Base-by-base conservation (phyloP, 257 asterid genomes). In the Penstemon eatonii region DNA sequence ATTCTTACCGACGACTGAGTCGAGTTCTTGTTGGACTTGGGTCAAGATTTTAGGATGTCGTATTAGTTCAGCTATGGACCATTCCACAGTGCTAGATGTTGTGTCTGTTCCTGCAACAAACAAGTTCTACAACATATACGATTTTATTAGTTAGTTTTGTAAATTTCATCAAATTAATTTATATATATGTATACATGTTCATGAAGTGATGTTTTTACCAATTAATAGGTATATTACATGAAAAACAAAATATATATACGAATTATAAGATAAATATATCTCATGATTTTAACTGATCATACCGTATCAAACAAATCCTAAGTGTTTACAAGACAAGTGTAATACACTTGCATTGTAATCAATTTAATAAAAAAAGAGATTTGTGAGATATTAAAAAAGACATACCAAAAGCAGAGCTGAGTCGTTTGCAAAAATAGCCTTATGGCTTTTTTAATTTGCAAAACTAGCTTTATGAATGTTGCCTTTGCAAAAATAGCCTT, bases 81-180 rank as follows among this genome's bases (percentile, higher is more conserved):
- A 93, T 73, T 93, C 98, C 13, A 93, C 96, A 0, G 98, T 90
- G 73, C 93, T 90, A 0, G 98, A 85, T 0, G 97, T 88, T 0
- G 98, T 90, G 69, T 92, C 97, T 0, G 97, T 90, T 7, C 96
- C 97, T 0, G 95, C 97, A 2, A 81, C 18, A 76, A 92, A 92
- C 59, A 92, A 72, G 52, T 92, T 74, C 97, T 92, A 64, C 68
- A 79, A 66, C 33, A 25, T 25, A 25, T 7, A 1, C 7, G 3
- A 44, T 66, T 18, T 44, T 18, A 41, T 9, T 11, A 51, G 12
- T 43, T 62, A 66, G 59, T 51, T 38, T 59, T 5, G 1, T n/a
- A 0, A 60, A 15, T 13, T 57, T 25, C 57, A 0, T 11, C 11
- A 60, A 43, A 25, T 25, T 25, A n/a, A n/a, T n/a, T n/a, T n/a